Evolutionary conservation across 2,329 filamentous ascomycete species (phyloP), one percentile per base, ranked within the genome.

Genomic region (Exophiala calicioides): DNA sequence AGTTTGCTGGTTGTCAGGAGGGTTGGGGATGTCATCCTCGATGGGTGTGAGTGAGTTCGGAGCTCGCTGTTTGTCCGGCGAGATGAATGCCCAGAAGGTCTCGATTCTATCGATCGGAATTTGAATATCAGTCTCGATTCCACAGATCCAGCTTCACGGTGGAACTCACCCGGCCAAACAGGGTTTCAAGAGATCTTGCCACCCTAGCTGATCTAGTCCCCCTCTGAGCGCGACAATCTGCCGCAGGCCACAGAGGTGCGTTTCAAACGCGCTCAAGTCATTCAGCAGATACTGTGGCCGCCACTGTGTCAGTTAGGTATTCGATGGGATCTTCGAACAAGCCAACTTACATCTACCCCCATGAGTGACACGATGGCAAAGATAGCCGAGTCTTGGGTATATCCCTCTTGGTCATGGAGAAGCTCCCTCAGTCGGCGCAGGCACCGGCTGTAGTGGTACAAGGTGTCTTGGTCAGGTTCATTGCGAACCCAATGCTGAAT

Each of bases 301-400:
- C n/a, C n/a, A n/a, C n/a, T n/a, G n/a, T n/a, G n/a, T n/a, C n/a
- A n/a, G n/a, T n/a, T n/a, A n/a, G n/a, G n/a, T n/a, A n/a, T n/a
- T n/a, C n/a, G n/a, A n/a, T n/a, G n/a, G n/a, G 19, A 20, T 10
- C 12, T 29, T 42, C 9, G 36, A 23, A 20, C 23, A 5, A 12
- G 10, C 7, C 12, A 18, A 26, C 37, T 23, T 35, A 42, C 44
- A 41, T 50, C 42, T 20, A 46, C 41, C 15, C 47, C 47, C 41
- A 50, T 50, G 23, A 50, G 27, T 26, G 47, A 41, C 6, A 50
- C 21, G 5, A 50, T 50, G n/a, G 41, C 41, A 30, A 50, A 46
- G 3, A 50, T 26, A 37, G 46, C 26, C 12, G 47, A 15, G 20
- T 50, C 47, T 20, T 41, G 26, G 12, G 9, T 13, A 23, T 30